Conservation (phyloP, 768 basidiomycete genomes). For the Psilocybe sp. region DNA sequence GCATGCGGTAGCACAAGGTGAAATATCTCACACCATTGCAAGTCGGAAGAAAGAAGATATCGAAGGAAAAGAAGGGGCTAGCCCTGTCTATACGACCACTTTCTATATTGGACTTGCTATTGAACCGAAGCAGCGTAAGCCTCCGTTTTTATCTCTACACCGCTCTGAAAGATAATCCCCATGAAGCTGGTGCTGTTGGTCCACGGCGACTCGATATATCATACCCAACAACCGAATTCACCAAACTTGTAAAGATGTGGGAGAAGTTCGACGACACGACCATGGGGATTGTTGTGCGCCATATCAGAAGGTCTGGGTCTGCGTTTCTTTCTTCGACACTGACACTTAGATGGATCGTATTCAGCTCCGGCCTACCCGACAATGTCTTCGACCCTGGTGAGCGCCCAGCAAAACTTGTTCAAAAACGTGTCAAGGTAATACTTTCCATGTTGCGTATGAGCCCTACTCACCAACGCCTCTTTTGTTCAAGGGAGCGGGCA, state of each 20-base stretch:
- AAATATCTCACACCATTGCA: slow-evolving; percentile 68
- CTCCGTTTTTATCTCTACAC: slow-evolving; percentile 7
- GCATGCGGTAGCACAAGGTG: slow-evolving; percentile 83
- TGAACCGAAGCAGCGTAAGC: slow-evolving; percentile 81
- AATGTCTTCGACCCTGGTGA: slow-evolving; percentile 81
- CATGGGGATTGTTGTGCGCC: slow-evolving; percentile 93
- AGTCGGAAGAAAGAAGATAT: slow-evolving; percentile 78
- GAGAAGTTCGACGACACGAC: slow-evolving; percentile 88
- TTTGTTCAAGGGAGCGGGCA: slow-evolving; percentile 52
- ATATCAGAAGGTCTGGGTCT: slow-evolving; percentile 77
- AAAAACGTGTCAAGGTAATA: slow-evolving; percentile 75
- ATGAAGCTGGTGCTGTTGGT: slow-evolving; percentile 69
- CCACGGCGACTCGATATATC: slow-evolving; percentile 91
- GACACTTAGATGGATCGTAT: background rate
- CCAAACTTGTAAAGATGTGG: slow-evolving; percentile 92
- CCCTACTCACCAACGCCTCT: slow-evolving; percentile 10
- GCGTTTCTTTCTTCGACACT: background rate
- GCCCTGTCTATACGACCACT: slow-evolving; percentile 90
- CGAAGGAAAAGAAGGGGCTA: slow-evolving; percentile 70
- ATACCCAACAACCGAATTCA: slow-evolving; percentile 94
- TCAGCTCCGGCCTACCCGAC: slow-evolving; percentile 73
- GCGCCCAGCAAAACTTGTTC: slow-evolving; percentile 63
- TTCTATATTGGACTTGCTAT: slow-evolving; percentile 96
- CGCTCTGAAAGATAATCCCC: slow-evolving; percentile 5
- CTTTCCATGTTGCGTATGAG: background rate